These are phyloP conservation scores for Jasminum sambac DNA, from an alignment of 257 asterid genomes.

Conservation along the genomic window DNA sequence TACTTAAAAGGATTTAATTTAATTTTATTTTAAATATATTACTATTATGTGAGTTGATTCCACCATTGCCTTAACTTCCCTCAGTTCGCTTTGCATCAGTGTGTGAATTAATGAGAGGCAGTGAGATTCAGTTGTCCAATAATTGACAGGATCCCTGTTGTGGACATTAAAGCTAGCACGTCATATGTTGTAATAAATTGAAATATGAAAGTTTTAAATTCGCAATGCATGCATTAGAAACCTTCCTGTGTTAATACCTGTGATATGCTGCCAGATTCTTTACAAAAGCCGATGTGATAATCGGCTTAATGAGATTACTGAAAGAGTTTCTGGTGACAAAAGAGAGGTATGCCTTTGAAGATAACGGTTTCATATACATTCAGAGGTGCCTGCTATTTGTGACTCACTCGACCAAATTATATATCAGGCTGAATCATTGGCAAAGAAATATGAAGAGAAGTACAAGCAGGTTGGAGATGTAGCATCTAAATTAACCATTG, in stretches of 20 bases:
- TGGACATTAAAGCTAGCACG: not conserved
- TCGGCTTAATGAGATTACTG: conserved; percentile 88
- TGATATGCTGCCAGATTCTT: conserved; percentile 60
- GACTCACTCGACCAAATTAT: conserved; percentile 30
- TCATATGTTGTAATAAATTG: not conserved
- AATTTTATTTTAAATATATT: not conserved
- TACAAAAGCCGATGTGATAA: conserved; percentile 97
- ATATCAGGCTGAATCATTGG: conserved; percentile 74
- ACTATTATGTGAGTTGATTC: not conserved
- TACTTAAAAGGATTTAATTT: not conserved
- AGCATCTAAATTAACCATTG: conserved; percentile 86
- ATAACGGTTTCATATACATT: conserved; percentile 13
- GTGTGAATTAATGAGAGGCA: not conserved
- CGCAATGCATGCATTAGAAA: conserved; percentile 17
- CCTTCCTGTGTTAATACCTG: conserved; percentile 22
- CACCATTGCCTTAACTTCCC: not conserved
- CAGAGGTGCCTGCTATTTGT: conserved; percentile 19
- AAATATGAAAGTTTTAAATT: not conserved
- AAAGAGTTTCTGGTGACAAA: conserved; percentile 78
- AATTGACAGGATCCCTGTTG: not conserved
- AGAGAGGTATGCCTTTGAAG: conserved; percentile 62
- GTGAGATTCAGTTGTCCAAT: not conserved
- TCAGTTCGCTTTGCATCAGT: not conserved
- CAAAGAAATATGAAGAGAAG: conserved; percentile 91
- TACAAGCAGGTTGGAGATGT: conserved; percentile 92